phyloP scores from a whole-genome alignment of 208 protist genomes.

The Paratrypanosoma confusum region DNA sequence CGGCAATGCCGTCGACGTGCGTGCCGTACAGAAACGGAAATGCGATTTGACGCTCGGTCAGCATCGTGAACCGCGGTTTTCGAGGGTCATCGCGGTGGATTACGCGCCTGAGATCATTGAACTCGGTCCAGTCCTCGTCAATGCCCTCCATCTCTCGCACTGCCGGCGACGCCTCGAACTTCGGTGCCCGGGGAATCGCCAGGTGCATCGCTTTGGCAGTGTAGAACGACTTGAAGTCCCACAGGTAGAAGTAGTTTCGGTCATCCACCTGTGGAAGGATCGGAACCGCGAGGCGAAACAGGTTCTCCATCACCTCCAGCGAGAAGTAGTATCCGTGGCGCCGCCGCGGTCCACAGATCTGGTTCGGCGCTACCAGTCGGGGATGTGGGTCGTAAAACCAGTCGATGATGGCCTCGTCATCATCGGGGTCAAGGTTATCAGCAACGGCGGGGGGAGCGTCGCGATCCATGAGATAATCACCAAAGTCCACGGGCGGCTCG shows the following conservation, averaged over 20 bases:
- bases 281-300: conserved; percentile 94
- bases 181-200: conserved; percentile 99
- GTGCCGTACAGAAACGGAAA: conserved; percentile 99
- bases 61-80: conserved; percentile 90
- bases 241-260: conserved; percentile 99
- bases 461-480: conserved; percentile 97
- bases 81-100: conserved; percentile 96
- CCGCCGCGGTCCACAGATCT: conserved; percentile 66
- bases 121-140: conserved; percentile 99
- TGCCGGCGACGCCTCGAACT: conserved; percentile 82
- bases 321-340: conserved; percentile 91
- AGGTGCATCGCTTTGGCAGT: conserved; percentile 99
- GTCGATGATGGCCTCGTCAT: conserved; percentile 94
- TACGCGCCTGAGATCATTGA: conserved; percentile 99
- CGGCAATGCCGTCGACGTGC: conserved; percentile 89
- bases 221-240: conserved; percentile 98
- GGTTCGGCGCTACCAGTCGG: conserved; percentile 86
- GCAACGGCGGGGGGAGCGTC: conserved; percentile 92
- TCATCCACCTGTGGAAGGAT: conserved; percentile 97
- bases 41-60: conserved; percentile 99
- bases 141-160: conserved; percentile 69
- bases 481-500: conserved; percentile 99
- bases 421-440: conserved; percentile 97
- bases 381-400: conserved; percentile 99
- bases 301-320: conserved; percentile 66